Percentiles rank a stretch among this genome's conserved stretches.
Conservation (phyloP, 2,329 filamentous ascomycete species). For the Endothia cerciana region DNA sequence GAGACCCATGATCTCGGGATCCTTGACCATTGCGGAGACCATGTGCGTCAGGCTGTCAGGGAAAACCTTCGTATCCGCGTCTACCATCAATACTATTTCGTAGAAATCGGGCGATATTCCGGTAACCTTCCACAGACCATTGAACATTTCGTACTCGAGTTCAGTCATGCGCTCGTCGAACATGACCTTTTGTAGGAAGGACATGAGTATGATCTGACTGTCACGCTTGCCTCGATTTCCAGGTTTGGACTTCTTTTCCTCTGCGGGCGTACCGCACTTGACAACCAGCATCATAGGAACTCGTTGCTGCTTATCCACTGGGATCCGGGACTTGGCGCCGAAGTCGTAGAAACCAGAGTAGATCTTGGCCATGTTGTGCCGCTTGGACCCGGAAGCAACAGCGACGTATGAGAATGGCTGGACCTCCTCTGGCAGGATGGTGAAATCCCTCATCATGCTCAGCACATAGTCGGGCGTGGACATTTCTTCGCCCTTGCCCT, state of each 20-base stretch:
- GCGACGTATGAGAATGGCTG: conserved; percentile 94
- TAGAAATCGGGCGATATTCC: conserved; percentile 98
- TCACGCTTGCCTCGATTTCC: conserved; percentile 98
- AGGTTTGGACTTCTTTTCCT: conserved; percentile 80
- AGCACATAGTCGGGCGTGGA: conserved; percentile 90
- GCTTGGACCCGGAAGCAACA: conserved; percentile 91
- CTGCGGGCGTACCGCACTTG: conserved; percentile 92
- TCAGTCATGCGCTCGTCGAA: conserved; percentile 99
- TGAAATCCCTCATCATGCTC: conserved; percentile 92
- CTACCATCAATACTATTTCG: conserved; percentile 97
- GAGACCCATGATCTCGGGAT: conserved; percentile 98
- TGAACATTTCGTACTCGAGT: conserved; percentile 99
- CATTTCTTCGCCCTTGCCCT: conserved; percentile 84
- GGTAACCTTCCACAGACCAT: conserved; percentile 97
- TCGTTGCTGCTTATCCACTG: conserved; percentile 86
- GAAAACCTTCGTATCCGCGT: conserved; percentile 99
- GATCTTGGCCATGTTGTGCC: conserved; percentile 99
- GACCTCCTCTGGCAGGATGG: conserved; percentile 79
- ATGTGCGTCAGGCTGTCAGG: conserved; percentile 98
- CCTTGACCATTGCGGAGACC: conserved; percentile 98
- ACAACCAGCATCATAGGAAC: conserved; percentile 97
- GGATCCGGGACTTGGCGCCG: conserved; percentile 77
- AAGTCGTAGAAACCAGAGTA: conserved; percentile 99
- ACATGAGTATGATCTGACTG: conserved; percentile 99
- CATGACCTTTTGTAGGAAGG: conserved; percentile 99